These are phyloP conservation scores for Eutrema japonicum DNA, from an alignment of 345 rosid species.

Conservation along the genomic window DNA sequence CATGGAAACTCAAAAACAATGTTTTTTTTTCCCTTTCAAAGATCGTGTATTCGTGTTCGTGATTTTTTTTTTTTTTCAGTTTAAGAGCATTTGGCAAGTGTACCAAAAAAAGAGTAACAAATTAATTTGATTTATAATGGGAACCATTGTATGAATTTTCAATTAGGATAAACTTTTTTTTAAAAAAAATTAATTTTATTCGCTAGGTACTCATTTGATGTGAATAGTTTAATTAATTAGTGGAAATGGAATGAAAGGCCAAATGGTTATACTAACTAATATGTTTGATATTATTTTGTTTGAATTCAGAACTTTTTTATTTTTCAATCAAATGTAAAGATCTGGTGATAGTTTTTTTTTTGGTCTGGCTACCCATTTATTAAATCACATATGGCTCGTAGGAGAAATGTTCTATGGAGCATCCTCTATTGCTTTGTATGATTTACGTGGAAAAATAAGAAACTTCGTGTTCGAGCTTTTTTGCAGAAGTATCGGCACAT, in stretches of 20 bases:
- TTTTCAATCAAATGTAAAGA: background rate
- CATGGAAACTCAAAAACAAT: background rate
- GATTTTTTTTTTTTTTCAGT: background rate
- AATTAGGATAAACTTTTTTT: background rate
- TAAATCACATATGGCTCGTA: too few relatives aligned
- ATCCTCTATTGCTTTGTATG: too few relatives aligned
- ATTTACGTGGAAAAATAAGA: too few relatives aligned
- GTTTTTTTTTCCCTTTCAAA: too few relatives aligned
- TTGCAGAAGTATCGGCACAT: too few relatives aligned
- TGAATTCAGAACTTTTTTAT: background rate
- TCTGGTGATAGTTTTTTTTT: background rate
- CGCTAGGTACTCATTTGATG: background rate
- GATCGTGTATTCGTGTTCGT: conserved; percentile 1
- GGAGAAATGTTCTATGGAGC: too few relatives aligned
- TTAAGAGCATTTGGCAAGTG: background rate
- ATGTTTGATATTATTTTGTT: background rate
- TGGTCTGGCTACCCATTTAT: too few relatives aligned
- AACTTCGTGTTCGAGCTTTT: too few relatives aligned
- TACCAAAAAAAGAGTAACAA: background rate
- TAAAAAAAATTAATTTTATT: background rate
- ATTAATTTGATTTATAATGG: background rate
- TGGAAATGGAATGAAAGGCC: background rate
- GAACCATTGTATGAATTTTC: background rate
- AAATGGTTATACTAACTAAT: background rate
- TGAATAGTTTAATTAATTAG: background rate